phyloP scores from a whole-genome alignment of 805 yeast genomes.

The Brettanomyces naardenensis region DNA sequence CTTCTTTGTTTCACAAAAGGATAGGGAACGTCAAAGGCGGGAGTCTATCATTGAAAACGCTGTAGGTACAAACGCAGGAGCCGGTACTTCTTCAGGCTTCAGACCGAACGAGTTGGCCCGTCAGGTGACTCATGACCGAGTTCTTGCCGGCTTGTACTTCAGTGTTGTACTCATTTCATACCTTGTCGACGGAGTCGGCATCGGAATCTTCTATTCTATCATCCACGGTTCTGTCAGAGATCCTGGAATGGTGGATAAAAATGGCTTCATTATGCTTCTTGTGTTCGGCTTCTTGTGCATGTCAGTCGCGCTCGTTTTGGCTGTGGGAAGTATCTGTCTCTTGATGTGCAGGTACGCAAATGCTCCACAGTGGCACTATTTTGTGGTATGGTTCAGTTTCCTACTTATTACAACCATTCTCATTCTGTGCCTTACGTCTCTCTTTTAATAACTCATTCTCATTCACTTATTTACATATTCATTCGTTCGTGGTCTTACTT shows the following conservation, averaged over 20 bases:
- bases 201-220: constrained; percentile 32
- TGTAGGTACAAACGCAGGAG: neutral
- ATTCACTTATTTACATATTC: neutral
- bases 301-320: constrained; percentile 32
- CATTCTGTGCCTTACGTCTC: constrained; percentile 30
- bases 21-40: neutral
- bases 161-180: constrained; percentile 32
- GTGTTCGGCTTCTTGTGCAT: constrained; percentile 33
- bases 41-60: neutral
- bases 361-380: constrained; percentile 35
- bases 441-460: constrained; percentile 11
- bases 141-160: constrained; percentile 36
- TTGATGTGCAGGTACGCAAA: constrained; percentile 30
- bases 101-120: constrained; percentile 12
- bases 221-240: constrained; percentile 5
- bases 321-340: constrained; percentile 37
- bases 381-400: constrained; percentile 34
- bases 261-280: constrained; percentile 19
- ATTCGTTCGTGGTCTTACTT: too few relatives aligned
- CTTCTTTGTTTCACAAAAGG: neutral
- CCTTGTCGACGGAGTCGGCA: constrained; percentile 34
- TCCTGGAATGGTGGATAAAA: constrained; percentile 2
- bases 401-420: constrained; percentile 32
- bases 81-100: neutral
- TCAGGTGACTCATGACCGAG: constrained; percentile 31